Base-by-base conservation (phyloP, 768 basidiomycete genomes). In the Phanerochaete carnosa region DNA sequence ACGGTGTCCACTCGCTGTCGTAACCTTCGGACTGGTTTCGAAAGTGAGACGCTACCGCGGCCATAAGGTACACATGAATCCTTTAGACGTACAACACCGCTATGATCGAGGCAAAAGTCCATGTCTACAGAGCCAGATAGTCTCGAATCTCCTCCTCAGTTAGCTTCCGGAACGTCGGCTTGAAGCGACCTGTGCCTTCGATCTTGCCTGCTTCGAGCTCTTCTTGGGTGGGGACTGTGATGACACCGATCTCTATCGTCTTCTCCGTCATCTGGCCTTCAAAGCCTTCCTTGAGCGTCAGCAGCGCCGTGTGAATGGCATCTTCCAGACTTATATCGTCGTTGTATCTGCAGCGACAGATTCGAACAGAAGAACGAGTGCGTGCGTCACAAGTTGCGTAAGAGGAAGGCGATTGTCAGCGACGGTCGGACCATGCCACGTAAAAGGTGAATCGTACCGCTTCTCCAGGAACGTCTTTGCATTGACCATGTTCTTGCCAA, bases 241-340 rank as follows among this genome's bases (percentile, higher is more conserved):
- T 85, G 43, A 99, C 88, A 33, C 97, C 97, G 55, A 99, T 94
- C 78, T 99, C 97, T 70, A 99, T 97, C 49, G 97, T 99, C 80
- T 97, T 95, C 77, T 98, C 97, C 29, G 96, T 98, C 96, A 99
- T 98, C 72, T 98, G 93, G n/a, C 97, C 97, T 75, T 99, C 97
- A 69, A 98, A 99, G 3, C 97, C 95, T 77, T 98, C 97, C 77
- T 99, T 98, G 65, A 98, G 80, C 35, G 97, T 99, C 65, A 99
- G 77, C 29, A 99, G 85, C 33, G 97, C 97, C 13, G 97, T 99
- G 75, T 99, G 97, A 65, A 98, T 98, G 33, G 96, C 97, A 73
- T 98, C 97, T 77, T 98, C 96, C 60, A 98, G 79, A 69, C 95
- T 97, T 72, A 99, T 96, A 71, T 98, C 96, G 77, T 99, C 96